phyloP scores from a whole-genome alignment of 2,329 filamentous ascomycete genomes.

The Aspergillus sp. region DNA sequence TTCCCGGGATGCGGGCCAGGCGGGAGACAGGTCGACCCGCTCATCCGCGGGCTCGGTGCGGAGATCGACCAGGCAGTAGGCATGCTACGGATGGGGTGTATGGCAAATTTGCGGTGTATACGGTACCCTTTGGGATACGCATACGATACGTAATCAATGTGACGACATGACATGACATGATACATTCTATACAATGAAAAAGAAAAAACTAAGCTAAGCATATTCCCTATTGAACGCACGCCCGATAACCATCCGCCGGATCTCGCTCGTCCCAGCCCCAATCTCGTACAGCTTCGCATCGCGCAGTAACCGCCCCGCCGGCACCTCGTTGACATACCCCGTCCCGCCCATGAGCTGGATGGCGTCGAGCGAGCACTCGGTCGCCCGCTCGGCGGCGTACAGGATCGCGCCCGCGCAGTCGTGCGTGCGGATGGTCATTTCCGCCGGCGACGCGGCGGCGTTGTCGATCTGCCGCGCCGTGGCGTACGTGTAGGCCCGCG shows the following conservation, averaged over 20 bases:
- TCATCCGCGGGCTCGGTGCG: conserved; percentile 14
- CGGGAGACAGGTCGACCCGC: conserved; percentile 3
- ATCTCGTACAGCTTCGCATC: conserved; percentile 87
- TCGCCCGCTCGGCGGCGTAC: conserved; percentile 79
- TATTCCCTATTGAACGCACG: conserved; percentile 85
- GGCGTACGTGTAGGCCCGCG: conserved; percentile 75
- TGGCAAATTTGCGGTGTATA: too few relatives aligned
- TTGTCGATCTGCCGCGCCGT: conserved; percentile 76
- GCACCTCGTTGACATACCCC: conserved; percentile 93
- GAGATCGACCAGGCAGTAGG: conserved; percentile 21
- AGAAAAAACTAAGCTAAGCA: conserved; percentile 25
- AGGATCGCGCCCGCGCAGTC: conserved; percentile 92
- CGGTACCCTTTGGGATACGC: too few relatives aligned
- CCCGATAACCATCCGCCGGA: conserved; percentile 89
- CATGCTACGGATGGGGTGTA: conserved; percentile 11
- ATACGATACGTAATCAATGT: too few relatives aligned
- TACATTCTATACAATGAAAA: too few relatives aligned
- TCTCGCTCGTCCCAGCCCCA: conserved; percentile 89
- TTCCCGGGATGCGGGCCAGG: conserved; percentile 11
- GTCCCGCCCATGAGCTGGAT: conserved; percentile 91
- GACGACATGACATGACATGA: too few relatives aligned
- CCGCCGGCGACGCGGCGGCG: conserved; percentile 36
- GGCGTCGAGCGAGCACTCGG: conserved; percentile 75
- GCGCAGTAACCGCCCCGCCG: conserved; percentile 72
- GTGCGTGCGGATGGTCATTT: conserved; percentile 59